Base-by-base conservation (phyloP, 441 rosid genomes). In the Codiaeum variegatum region DNA sequence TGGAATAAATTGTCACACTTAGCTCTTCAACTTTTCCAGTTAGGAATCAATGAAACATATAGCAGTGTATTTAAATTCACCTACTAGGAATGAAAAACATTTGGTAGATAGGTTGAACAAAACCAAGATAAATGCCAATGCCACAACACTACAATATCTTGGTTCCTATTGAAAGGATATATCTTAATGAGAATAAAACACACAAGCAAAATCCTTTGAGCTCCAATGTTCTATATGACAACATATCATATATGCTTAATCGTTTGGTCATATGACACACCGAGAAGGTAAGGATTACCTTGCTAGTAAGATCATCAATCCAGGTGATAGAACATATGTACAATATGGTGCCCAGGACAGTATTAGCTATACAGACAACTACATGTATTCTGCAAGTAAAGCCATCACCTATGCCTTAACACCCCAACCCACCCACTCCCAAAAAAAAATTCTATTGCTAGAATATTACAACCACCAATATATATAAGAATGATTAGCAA, bases 1-100 rank as follows among this genome's bases (percentile, higher is more conserved):
- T 89, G 85, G 36, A 79, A 70, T 31, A 67, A 64, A 61, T 62
- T 54, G 8, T 55, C 42, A 34, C 62, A 52, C 3, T 52, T 52
- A n/a, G 56, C 10, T 1, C 11, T 52, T 52, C 24, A 47, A 15
- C 5, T 15, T 13, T 47, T 8, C 23, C 23, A 24, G 7, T 52
- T 9, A 40, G 44, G 44, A 40, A 40, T 40, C 13, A 10, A 4
- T 9, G 44, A 40, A 40, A 40, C 12, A 40, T 40, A 9, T 8
- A 40, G 44, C 44, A 9, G 44, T 10, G 44, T 40, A 40, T 40
- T 40, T 3, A 40, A 40, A 40, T 9, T 40, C 44, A 40, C 44
- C 44, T 40, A 40, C 11, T 8, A 38, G 11, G 42, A 38, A 38
- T 38, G 11, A 38, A 38, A 38, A 38, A 38, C 42, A 38, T 7